Conservation (phyloP, 176 grass and related monocot genomes). For the Aegilops bicornis region DNA sequence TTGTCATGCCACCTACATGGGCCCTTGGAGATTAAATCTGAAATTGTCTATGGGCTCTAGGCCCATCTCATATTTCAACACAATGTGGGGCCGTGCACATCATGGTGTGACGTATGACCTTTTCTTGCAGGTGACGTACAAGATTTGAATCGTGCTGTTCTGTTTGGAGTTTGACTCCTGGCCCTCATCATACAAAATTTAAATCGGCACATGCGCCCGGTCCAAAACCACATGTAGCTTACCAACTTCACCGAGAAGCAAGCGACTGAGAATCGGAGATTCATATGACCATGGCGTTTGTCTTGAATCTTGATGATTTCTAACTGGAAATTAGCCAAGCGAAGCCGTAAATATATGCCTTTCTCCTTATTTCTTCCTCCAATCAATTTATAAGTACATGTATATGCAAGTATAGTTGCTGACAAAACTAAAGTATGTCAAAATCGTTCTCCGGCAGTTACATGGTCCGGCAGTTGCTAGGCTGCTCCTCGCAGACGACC, state of each 20-base stretch:
- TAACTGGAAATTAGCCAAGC: neutral
- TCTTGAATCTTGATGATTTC: too few relatives aligned
- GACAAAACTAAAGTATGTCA: neutral
- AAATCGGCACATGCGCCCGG: neutral
- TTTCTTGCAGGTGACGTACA: neutral
- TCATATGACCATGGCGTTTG: too few relatives aligned
- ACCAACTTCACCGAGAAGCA: neutral
- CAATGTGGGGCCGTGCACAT: neutral
- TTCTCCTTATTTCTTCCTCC: too few relatives aligned
- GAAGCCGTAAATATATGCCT: too few relatives aligned
- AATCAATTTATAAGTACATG: too few relatives aligned
- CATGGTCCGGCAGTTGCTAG: slow-evolving; percentile 39
- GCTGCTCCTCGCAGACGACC: slow-evolving; percentile 11
- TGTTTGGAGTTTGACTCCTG: neutral
- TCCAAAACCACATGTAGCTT: neutral
- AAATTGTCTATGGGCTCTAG: too few relatives aligned
- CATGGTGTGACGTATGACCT: neutral
- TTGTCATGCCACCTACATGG: too few relatives aligned
- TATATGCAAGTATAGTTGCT: too few relatives aligned
- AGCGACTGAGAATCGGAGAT: neutral
- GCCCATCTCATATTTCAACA: too few relatives aligned
- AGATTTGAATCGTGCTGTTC: too few relatives aligned
- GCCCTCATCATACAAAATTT: neutral
- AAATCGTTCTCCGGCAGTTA: neutral
- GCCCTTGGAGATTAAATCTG: too few relatives aligned